Percentiles rank a stretch among this genome's conserved stretches.
Conservation (phyloP, 225 moss, liverwort and hornwort species). For the Neckera pumila region DNA sequence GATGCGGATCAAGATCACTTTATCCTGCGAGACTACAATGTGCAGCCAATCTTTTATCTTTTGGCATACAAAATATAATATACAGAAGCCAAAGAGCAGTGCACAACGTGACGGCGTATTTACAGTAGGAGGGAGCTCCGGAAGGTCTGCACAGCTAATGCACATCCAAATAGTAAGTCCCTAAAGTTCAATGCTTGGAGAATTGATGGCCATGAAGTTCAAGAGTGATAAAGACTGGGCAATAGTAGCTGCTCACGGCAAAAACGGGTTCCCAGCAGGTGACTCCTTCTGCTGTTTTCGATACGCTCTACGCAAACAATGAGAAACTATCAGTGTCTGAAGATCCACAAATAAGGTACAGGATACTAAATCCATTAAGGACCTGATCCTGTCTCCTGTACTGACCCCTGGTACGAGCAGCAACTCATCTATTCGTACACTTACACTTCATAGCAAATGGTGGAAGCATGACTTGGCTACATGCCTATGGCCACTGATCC, state of each 20-base stretch:
- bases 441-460: neutral
- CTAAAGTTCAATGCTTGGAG: neutral
- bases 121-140: neutral
- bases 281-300: conserved; percentile 46
- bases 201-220: neutral
- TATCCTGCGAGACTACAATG: neutral
- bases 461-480: neutral
- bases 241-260: conserved; percentile 18
- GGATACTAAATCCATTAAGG: no score
- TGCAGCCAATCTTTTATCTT: neutral
- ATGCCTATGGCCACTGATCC: neutral
- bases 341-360: neutral
- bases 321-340: neutral
- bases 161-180: neutral
- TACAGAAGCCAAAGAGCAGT: neutral
- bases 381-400: neutral
- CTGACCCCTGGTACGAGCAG: neutral
- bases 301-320: conserved; percentile 26
- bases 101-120: neutral
- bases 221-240: neutral
- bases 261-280: conserved; percentile 38
- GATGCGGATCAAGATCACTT: neutral
- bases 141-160: neutral
- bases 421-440: neutral
- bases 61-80: neutral